Percentiles rank a stretch among this genome's conserved stretches.
These are phyloP conservation scores for Neurospora sp. DNA, from an alignment of 495 filamentous ascomycete species.

Conservation along the genomic window DNA sequence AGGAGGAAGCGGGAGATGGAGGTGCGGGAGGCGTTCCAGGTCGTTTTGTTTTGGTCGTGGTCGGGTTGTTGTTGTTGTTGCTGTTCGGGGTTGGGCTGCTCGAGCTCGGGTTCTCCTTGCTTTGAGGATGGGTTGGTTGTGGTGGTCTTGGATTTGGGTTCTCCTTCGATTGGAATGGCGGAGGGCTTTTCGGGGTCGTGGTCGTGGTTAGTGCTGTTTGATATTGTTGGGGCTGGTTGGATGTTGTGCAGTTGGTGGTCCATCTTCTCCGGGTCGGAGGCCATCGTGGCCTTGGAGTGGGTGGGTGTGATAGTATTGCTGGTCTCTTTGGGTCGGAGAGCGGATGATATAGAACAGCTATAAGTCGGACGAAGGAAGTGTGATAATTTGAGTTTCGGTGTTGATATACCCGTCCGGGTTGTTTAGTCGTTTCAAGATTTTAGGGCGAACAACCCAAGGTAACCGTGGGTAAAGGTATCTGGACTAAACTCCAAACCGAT, in stretches of 20 bases:
- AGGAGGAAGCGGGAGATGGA: constrained; percentile 57
- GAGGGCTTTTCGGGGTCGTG: background rate
- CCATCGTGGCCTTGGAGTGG: background rate
- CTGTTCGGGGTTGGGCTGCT: background rate
- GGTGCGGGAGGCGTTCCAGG: constrained; percentile 59
- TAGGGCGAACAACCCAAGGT: too few species aligned
- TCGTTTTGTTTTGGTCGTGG: background rate
- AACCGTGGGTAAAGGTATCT: too few species aligned
- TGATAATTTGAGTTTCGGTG: background rate
- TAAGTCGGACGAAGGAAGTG: background rate
- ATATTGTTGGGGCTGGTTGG: background rate
- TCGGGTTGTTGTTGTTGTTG: background rate
- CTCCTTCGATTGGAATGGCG: background rate
- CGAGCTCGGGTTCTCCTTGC: background rate
- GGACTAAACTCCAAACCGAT: too few species aligned
- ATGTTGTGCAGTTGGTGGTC: background rate
- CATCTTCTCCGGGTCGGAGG: background rate
- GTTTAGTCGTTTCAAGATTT: background rate
- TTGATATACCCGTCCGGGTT: background rate
- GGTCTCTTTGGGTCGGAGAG: background rate
- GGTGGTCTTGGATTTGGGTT: background rate
- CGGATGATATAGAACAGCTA: background rate
- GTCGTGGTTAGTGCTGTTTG: background rate
- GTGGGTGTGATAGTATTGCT: background rate
- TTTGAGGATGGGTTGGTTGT: background rate